Conservation (phyloP, 805 yeast species). For the Yarrowia sp. region DNA sequence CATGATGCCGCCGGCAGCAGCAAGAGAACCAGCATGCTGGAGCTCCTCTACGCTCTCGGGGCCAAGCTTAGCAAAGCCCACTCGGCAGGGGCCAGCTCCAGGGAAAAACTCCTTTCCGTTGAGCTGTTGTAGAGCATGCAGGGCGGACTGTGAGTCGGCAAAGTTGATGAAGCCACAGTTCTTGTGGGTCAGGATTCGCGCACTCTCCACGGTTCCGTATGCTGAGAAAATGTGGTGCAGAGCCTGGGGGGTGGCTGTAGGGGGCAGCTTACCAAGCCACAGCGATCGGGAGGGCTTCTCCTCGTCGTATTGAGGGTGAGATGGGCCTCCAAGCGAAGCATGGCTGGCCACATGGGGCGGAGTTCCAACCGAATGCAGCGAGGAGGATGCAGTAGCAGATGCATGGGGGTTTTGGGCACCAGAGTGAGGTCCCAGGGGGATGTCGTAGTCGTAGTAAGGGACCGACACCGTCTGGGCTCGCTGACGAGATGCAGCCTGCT, state of each 20-base stretch:
- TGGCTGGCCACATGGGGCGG: slow-evolving; percentile 7
- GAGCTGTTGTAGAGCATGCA: slow-evolving; percentile 70
- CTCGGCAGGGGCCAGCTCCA: slow-evolving; percentile 68
- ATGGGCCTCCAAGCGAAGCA: slow-evolving; percentile 8
- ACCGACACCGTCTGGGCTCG: slow-evolving; percentile 20
- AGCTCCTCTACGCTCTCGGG: slow-evolving; percentile 20
- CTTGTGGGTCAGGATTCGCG: slow-evolving; percentile 53
- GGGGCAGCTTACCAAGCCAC: slow-evolving; percentile 77
- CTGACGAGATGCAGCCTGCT: slow-evolving; percentile 11
- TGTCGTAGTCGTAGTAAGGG: slow-evolving; percentile 18
- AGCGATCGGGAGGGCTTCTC: slow-evolving; percentile 69
- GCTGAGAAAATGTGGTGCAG: slow-evolving; percentile 58
- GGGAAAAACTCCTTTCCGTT: slow-evolving; percentile 82
- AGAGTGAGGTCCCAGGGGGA: slow-evolving; percentile 4
- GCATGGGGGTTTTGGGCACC: neutral
- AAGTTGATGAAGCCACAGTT: slow-evolving; percentile 67
- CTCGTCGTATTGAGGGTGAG: slow-evolving; percentile 16
- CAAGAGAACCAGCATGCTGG: slow-evolving; percentile 11
- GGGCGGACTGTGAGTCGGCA: slow-evolving; percentile 67
- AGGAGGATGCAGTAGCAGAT: slow-evolving; percentile 16
- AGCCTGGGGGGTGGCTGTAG: slow-evolving; percentile 52
- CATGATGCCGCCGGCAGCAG: slow-evolving; percentile 11
- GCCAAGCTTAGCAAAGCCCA: slow-evolving; percentile 71
- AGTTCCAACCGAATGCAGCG: slow-evolving; percentile 2
- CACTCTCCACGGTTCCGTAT: slow-evolving; percentile 61